Conservation (phyloP, 2,329 filamentous ascomycete genomes). For the Diaporthe vaccinii region DNA sequence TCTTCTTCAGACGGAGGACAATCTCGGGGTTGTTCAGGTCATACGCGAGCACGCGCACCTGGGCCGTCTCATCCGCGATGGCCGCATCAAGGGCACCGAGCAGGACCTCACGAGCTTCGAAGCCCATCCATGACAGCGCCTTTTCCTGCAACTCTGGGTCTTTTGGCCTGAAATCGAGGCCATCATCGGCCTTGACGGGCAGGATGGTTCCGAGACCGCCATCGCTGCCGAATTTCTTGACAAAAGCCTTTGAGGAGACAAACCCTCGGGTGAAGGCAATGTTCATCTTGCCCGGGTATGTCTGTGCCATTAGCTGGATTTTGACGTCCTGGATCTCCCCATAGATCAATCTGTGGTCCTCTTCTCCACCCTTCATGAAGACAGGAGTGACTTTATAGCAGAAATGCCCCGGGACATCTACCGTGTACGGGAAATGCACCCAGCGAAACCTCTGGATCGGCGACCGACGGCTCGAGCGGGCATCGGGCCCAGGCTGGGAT, state of each 20-base stretch:
- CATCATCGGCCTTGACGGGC: slow-evolving; percentile 42
- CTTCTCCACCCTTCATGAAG: slow-evolving; percentile 41
- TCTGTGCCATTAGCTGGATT: slow-evolving; percentile 44
- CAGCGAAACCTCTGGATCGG: slow-evolving; percentile 44
- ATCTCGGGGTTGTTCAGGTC: slow-evolving; percentile 45
- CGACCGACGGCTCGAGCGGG: slow-evolving; percentile 43
- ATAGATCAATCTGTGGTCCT: slow-evolving; percentile 40
- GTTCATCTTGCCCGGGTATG: slow-evolving; percentile 44
- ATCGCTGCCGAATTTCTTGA: slow-evolving; percentile 40
- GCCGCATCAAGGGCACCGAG: slow-evolving; percentile 42
- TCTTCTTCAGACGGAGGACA: slow-evolving; percentile 42
- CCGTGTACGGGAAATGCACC: slow-evolving; percentile 43
- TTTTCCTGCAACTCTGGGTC: slow-evolving; percentile 42
- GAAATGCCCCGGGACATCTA: slow-evolving; percentile 41
- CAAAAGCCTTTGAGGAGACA: slow-evolving; percentile 44
- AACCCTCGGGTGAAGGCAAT: slow-evolving; percentile 45
- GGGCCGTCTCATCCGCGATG: slow-evolving; percentile 43
- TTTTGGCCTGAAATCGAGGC: slow-evolving; percentile 43
- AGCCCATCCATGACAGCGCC: slow-evolving; percentile 44
- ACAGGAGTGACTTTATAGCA: slow-evolving; percentile 43
- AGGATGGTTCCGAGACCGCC: slow-evolving; percentile 43
- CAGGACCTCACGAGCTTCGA: slow-evolving; percentile 43
- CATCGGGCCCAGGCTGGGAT: slow-evolving; percentile 40
- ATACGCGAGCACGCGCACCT: slow-evolving; percentile 44
- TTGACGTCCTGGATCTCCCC: slow-evolving; percentile 43